Percentiles rank a stretch among this genome's conserved stretches.
These are phyloP conservation scores for Solanum dulcamara DNA, from an alignment of 257 asterid genomes.

Conservation along the genomic window DNA sequence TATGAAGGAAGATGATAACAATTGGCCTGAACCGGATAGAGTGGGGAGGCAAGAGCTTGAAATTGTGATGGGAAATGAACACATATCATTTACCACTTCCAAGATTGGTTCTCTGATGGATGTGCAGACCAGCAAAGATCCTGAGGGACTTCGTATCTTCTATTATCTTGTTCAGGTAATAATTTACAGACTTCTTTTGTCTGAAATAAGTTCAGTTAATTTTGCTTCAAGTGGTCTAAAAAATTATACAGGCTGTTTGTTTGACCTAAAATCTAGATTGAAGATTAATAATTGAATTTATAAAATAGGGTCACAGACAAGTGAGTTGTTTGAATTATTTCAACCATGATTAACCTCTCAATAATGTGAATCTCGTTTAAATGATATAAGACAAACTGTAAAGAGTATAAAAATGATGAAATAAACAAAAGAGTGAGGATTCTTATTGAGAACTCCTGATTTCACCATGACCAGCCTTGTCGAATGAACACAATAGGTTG, in stretches of 20 bases:
- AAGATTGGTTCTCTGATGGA: slow-evolving; percentile 97
- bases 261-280: neutral
- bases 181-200: neutral
- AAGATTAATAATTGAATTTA: neutral
- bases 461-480: neutral
- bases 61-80: slow-evolving; percentile 95
- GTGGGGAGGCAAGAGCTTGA: slow-evolving; percentile 98
- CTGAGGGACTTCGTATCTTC: slow-evolving; percentile 81
- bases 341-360: neutral
- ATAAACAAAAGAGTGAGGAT: neutral
- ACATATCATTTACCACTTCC: slow-evolving; percentile 84
- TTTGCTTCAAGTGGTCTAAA: neutral
- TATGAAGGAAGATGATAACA: slow-evolving; percentile 95
- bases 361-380: neutral
- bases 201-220: neutral
- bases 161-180: slow-evolving; percentile 90
- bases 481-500: neutral
- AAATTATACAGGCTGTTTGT: neutral
- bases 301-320: neutral
- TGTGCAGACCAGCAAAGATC: slow-evolving; percentile 86
- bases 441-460: neutral
- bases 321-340: neutral
- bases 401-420: neutral
- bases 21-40: slow-evolving; percentile 93
- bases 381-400: neutral